These are phyloP conservation scores for Tympanopsis confertula DNA, from an alignment of 2,329 filamentous ascomycete species.

Conservation along the genomic window DNA sequence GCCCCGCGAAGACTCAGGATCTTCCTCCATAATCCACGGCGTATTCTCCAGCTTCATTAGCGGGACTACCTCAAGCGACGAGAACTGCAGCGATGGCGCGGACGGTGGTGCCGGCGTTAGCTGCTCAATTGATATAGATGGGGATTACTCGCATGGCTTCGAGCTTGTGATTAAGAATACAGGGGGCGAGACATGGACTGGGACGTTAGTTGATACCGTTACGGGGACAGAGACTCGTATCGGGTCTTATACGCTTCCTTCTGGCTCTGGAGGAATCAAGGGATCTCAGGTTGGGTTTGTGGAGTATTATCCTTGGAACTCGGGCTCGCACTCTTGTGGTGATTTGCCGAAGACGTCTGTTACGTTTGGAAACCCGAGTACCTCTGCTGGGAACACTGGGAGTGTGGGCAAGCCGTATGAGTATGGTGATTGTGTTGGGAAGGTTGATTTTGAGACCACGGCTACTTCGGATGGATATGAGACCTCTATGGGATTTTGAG, in stretches of 20 bases:
- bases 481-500: too few relatives aligned
- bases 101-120: slow-evolving; percentile 15
- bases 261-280: slow-evolving; percentile 9
- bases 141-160: slow-evolving; percentile 9
- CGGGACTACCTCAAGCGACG: slow-evolving; percentile 10
- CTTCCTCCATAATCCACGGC: neutral
- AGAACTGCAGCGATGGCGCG: slow-evolving; percentile 13
- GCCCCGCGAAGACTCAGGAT: slow-evolving; percentile 5
- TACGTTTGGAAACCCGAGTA: neutral
- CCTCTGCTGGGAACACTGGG: slow-evolving; percentile 5
- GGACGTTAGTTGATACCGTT: slow-evolving; percentile 12
- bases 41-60: slow-evolving; percentile 16
- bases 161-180: slow-evolving; percentile 11
- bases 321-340: neutral
- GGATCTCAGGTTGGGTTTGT: slow-evolving; percentile 13
- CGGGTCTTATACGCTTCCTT: slow-evolving; percentile 13
- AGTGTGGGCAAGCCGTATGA: slow-evolving; percentile 10
- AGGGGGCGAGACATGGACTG: slow-evolving; percentile 13
- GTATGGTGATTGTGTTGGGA: slow-evolving; percentile 14
- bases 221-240: slow-evolving; percentile 10
- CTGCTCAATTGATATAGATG: slow-evolving; percentile 11
- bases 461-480: slow-evolving; percentile 4
- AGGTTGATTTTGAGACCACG: slow-evolving; percentile 9
- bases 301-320: slow-evolving; percentile 15
- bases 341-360: neutral